phyloP scores from a whole-genome alignment of 2,329 filamentous ascomycete species.

The Colletotrichum sp. region DNA sequence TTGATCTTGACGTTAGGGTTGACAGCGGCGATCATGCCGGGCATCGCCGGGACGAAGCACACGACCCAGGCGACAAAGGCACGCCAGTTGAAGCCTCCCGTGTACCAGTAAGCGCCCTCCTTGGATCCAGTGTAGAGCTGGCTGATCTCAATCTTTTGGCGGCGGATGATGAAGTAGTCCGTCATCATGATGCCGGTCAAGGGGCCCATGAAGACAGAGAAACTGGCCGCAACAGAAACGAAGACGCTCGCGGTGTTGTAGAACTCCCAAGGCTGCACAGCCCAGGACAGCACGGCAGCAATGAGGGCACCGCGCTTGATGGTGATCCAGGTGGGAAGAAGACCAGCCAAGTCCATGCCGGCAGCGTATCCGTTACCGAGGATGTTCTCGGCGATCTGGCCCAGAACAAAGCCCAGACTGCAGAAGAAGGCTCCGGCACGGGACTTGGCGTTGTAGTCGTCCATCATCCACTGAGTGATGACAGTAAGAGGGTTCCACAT shows the following conservation, averaged over 20 bases:
- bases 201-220: conserved; percentile 31
- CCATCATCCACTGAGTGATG: conserved; percentile 30
- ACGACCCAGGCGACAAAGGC: conserved; percentile 34
- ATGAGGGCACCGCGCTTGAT: conserved; percentile 31
- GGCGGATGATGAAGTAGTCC: conserved; percentile 34
- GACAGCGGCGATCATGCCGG: conserved; percentile 26
- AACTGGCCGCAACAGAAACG: conserved; percentile 28
- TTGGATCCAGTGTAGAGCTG: conserved; percentile 36
- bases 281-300: conserved; percentile 25
- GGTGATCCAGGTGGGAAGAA: conserved; percentile 29
- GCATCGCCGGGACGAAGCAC: conserved; percentile 32
- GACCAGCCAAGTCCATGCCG: conserved; percentile 31
- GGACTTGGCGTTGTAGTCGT: conserved; percentile 26
- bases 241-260: conserved; percentile 30
- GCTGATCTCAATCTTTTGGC: conserved; percentile 37
- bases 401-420: conserved; percentile 28
- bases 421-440: conserved; percentile 33
- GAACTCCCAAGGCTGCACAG: conserved; percentile 33
- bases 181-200: conserved; percentile 32
- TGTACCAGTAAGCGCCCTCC: conserved; percentile 41
- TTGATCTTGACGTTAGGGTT: conserved; percentile 17
- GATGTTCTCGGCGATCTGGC: conserved; percentile 32
- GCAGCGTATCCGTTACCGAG: conserved; percentile 31
- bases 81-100: conserved; percentile 37
- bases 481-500: conserved; percentile 29